A percentile compares a stretch with the other conserved stretches of the same genome.
phyloP scores from a whole-genome alignment of 345 rosid species.

The Murraya koenigii region DNA sequence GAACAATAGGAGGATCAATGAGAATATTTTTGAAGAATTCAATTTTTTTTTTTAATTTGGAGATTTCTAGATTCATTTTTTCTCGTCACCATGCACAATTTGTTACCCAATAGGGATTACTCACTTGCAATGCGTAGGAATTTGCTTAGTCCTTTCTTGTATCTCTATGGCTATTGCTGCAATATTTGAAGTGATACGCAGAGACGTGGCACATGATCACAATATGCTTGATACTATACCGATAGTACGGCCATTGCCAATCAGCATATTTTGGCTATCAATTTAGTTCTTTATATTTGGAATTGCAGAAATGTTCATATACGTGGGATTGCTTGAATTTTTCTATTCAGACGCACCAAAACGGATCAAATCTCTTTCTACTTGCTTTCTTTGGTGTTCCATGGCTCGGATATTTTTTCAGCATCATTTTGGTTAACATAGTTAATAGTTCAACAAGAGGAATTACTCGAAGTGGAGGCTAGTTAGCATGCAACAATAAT shows the following conservation, averaged over 20 bases:
- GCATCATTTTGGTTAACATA: slow-evolving; percentile 43
- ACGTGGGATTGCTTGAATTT: slow-evolving; percentile 52
- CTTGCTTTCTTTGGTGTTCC: slow-evolving; percentile 58
- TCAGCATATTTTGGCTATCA: slow-evolving; percentile 51
- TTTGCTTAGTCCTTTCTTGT: neutral
- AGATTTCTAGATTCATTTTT: too few species aligned
- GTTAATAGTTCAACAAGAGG: slow-evolving; percentile 37
- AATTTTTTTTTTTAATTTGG: too few species aligned
- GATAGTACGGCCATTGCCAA: slow-evolving; percentile 38
- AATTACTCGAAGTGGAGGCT: slow-evolving; percentile 34
- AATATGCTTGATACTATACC: slow-evolving; percentile 52
- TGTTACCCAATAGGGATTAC: too few species aligned
- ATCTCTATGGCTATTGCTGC: slow-evolving; percentile 50
- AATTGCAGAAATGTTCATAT: slow-evolving; percentile 53
- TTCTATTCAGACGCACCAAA: slow-evolving; percentile 61
- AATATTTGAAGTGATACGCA: slow-evolving; percentile 48
- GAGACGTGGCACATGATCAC: slow-evolving; percentile 41
- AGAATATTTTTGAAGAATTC: too few species aligned
- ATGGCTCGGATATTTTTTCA: slow-evolving; percentile 51
- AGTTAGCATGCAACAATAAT: slow-evolving; percentile 59
- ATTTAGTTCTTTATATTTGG: slow-evolving; percentile 59
- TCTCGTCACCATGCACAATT: too few species aligned
- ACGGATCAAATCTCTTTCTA: slow-evolving; percentile 38
- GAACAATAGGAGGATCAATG: too few species aligned
- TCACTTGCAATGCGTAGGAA: too few species aligned